These are phyloP conservation scores for Ophiorrhiza pumila DNA, from an alignment of 257 asterid genomes.

Conservation along the genomic window DNA sequence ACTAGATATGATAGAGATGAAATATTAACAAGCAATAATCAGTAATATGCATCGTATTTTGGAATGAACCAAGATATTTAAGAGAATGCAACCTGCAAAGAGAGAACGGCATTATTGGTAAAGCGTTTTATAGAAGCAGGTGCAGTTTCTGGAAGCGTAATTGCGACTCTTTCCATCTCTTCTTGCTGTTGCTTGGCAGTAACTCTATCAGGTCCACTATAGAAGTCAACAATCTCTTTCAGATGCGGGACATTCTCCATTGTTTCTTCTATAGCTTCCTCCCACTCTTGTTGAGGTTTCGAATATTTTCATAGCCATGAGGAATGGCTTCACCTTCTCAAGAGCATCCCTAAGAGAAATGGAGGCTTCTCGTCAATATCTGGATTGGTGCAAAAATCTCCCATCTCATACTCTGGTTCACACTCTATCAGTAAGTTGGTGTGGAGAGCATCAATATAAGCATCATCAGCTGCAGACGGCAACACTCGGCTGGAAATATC, in stretches of 20 bases:
- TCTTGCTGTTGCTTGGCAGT: constrained; percentile 75
- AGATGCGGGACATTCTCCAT: constrained; percentile 76
- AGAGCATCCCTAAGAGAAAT: constrained; percentile 75
- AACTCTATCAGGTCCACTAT: constrained; percentile 81
- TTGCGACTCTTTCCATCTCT: constrained; percentile 82
- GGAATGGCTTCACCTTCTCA: constrained; percentile 89
- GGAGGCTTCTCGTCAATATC: constrained; percentile 90
- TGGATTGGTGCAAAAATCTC: constrained; percentile 72
- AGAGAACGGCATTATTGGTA: constrained; percentile 70
- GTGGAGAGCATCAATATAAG: constrained; percentile 58
- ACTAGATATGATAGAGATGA: not conserved
- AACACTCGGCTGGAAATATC: constrained; percentile 55
- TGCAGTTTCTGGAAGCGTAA: constrained; percentile 67
- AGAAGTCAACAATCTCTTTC: constrained; percentile 65
- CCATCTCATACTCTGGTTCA: constrained; percentile 85
- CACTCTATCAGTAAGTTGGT: constrained; percentile 79
- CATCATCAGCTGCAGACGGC: constrained; percentile 65
- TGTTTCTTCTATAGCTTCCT: constrained; percentile 67
- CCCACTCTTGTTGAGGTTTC: constrained; percentile 91
- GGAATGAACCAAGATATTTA: not conserved
- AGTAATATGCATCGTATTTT: not conserved
- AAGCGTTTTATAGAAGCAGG: constrained; percentile 72
- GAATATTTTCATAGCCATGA: constrained; percentile 78
- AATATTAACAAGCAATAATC: not conserved
- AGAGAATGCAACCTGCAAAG: constrained; percentile 65